Evolutionary conservation across 768 basidiomycete genomes (phyloP).

Genomic region (Boletus vermiculosoides): DNA sequence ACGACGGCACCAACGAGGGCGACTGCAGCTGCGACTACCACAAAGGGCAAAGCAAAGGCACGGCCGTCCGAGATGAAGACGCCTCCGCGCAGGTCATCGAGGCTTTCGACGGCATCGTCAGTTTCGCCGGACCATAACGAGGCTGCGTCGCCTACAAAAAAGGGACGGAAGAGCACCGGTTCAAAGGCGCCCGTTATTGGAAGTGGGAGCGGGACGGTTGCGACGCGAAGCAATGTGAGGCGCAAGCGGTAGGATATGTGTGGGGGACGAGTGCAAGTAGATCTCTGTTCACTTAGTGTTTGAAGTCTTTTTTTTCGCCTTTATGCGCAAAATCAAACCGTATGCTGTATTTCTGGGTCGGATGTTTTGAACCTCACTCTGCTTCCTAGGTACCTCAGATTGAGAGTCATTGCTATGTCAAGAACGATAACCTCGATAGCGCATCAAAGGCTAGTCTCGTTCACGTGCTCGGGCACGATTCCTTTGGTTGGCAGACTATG

Average conservation of each 20-base stretch:
- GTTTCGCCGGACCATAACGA: slow-evolving; percentile 33
- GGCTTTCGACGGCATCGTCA: slow-evolving; percentile 37
- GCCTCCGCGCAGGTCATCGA: slow-evolving; percentile 39
- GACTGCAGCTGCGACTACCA: not conserved
- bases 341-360: not conserved
- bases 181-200: slow-evolving; percentile 9
- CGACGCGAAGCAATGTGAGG: slow-evolving; percentile 32
- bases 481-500: too few species aligned
- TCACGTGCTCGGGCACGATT: too few species aligned
- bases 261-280: not conserved
- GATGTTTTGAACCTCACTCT: not conserved
- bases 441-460: not conserved
- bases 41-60: slow-evolving; percentile 20
- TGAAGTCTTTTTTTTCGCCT: not conserved
- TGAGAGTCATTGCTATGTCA: not conserved
- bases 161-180: slow-evolving; percentile 22
- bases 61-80: slow-evolving; percentile 23
- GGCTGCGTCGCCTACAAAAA: slow-evolving; percentile 24
- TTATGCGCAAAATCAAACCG: not conserved
- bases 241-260: slow-evolving; percentile 25
- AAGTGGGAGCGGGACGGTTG: slow-evolving; percentile 11
- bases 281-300: not conserved
- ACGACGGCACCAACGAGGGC: not conserved
- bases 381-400: not conserved
- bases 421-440: not conserved